A percentile compares a stretch with the other conserved stretches of the same genome.
Evolutionary conservation across 1,284 basidiomycete genomes (phyloP).

Genomic region (Heterobasidion annosum): DNA sequence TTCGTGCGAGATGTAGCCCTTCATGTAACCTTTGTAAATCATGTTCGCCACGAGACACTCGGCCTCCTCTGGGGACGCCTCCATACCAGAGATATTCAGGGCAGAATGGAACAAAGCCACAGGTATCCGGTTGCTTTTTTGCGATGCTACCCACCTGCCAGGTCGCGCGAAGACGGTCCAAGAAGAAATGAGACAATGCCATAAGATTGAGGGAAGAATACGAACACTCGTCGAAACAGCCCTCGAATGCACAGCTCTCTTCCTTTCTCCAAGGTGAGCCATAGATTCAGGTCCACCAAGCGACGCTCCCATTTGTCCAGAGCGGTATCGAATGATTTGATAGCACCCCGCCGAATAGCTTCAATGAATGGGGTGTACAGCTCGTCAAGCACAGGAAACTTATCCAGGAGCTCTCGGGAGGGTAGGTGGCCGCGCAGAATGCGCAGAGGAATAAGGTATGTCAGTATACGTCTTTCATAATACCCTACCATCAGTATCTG

Average conservation of each 20-base stretch:
- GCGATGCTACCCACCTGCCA: constrained; percentile 68
- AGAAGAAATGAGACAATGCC: not conserved
- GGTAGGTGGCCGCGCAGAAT: constrained; percentile 84
- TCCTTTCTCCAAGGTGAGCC: constrained; percentile 81
- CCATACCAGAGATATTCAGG: constrained; percentile 56
- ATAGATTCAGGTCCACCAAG: constrained; percentile 78
- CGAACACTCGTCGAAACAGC: constrained; percentile 77
- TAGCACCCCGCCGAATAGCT: constrained; percentile 73
- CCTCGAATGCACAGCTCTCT: constrained; percentile 82
- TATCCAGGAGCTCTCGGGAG: constrained; percentile 52
- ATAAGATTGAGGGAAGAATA: constrained; percentile 16
- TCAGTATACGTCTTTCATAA: constrained; percentile 66
- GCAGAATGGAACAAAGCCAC: constrained; percentile 72
- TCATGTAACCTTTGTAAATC: constrained; percentile 88
- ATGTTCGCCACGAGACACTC: constrained; percentile 93
- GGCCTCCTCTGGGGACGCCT: constrained; percentile 66
- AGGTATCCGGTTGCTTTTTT: constrained; percentile 68
- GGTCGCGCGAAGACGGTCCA: not conserved
- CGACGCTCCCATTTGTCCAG: constrained; percentile 59
- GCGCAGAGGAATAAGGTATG: constrained; percentile 84
- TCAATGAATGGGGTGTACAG: constrained; percentile 76
- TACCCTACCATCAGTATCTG: not conserved
- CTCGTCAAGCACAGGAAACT: constrained; percentile 65
- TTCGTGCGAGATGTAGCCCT: constrained; percentile 95
- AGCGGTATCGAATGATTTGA: constrained; percentile 73